Evolutionary conservation across 306 rosid genomes (phyloP).

Genomic region (Quillaja saponaria): DNA sequence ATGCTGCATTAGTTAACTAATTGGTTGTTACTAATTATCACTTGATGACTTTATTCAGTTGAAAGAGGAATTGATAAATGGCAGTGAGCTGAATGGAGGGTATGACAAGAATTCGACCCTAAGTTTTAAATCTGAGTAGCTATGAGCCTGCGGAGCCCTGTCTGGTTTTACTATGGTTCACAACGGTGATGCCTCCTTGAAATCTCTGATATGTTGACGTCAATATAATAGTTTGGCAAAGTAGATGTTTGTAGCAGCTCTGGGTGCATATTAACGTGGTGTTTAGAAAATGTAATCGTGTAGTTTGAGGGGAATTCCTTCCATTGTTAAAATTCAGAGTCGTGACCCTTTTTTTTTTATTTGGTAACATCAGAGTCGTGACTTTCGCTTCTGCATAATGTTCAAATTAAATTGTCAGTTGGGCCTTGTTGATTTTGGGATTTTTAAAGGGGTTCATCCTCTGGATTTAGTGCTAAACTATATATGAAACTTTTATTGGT

Average conservation of each 20-base stretch:
- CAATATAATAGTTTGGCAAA: conserved; percentile 30
- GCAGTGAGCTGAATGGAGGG: conserved; percentile 48
- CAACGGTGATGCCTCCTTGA: conserved; percentile 26
- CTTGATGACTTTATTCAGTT: conserved; percentile 51
- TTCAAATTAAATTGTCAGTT: conserved; percentile 14
- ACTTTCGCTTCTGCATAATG: conserved; percentile 22
- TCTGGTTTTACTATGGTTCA: conserved; percentile 31
- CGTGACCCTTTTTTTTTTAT: conserved; percentile 17
- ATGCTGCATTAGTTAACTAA: neutral
- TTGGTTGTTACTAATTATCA: neutral
- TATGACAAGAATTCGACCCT: conserved; percentile 38
- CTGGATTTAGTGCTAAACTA: no score
- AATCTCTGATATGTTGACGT: conserved; percentile 35
- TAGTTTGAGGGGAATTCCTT: conserved; percentile 26
- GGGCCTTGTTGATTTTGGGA: conserved; percentile 1
- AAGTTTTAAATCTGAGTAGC: conserved; percentile 54
- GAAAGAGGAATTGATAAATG: conserved; percentile 59
- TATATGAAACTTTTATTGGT: no score
- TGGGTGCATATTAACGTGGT: conserved; percentile 33
- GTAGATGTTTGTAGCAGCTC: conserved; percentile 42
- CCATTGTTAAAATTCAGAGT: conserved; percentile 35
- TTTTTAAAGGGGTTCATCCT: no score
- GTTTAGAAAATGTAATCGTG: conserved; percentile 30
- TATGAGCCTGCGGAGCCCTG: conserved; percentile 9
- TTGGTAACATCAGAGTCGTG: conserved; percentile 34